phyloP scores from a whole-genome alignment of 768 basidiomycete species.

The Crassisporium funariophilum region DNA sequence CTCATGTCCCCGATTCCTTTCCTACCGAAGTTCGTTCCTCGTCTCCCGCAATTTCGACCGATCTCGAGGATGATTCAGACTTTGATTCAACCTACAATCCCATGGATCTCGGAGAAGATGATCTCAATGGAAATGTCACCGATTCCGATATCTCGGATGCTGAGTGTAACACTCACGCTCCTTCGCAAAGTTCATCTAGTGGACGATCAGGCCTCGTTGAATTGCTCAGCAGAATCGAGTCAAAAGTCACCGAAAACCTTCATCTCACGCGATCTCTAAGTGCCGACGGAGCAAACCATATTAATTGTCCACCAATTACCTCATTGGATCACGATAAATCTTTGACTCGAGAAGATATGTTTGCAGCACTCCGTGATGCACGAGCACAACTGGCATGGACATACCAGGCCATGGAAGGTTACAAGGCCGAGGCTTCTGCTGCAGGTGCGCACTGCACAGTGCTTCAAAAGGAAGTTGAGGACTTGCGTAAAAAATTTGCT shows the following conservation, averaged over 20 bases:
- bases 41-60: neutral
- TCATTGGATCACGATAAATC: neutral
- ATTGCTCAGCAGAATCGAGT: neutral
- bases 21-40: slow-evolving; percentile 7
- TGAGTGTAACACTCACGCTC: neutral
- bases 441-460: neutral
- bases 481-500: neutral
- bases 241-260: neutral
- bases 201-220: neutral
- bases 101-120: neutral
- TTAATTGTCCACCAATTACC: neutral
- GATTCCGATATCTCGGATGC: neutral
- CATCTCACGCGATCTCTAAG: slow-evolving; percentile 10
- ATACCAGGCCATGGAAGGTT: neutral
- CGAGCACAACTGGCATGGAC: neutral
- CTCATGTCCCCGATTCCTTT: slow-evolving; percentile 13
- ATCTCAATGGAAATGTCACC: neutral
- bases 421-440: neutral
- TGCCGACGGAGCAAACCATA: neutral
- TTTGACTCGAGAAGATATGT: neutral
- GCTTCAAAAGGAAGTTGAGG: neutral
- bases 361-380: neutral
- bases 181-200: neutral
- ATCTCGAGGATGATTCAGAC: neutral
- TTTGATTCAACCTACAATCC: neutral